phyloP scores from a whole-genome alignment of 495 filamentous ascomycete species.

The Echria macrotheca region DNA sequence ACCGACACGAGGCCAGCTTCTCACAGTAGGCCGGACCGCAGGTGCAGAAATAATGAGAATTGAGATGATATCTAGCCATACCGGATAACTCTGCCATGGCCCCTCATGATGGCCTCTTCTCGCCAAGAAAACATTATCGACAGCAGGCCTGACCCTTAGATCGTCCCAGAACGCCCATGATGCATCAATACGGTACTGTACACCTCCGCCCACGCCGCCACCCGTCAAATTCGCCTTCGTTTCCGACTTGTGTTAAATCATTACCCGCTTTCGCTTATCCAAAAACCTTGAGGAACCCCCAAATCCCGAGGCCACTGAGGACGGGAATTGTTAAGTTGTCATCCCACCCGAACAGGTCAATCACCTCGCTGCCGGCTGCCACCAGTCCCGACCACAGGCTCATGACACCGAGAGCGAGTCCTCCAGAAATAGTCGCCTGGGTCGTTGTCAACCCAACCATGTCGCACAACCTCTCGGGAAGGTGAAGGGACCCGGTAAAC shows the following conservation, averaged over 20 bases:
- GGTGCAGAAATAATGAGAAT: background rate
- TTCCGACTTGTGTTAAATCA: slow-evolving; percentile 1
- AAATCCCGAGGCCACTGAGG: slow-evolving; percentile 82
- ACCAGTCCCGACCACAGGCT: slow-evolving; percentile 82
- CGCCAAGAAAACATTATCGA: too few species aligned
- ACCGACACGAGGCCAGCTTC: background rate
- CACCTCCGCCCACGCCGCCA: too few species aligned
- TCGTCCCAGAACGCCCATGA: slow-evolving; percentile 1
- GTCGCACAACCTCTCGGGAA: slow-evolving; percentile 52
- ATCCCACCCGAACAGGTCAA: slow-evolving; percentile 88
- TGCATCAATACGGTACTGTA: too few species aligned
- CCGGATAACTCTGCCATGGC: background rate
- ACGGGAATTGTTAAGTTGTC: slow-evolving; percentile 97
- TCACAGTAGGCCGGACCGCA: too few species aligned
- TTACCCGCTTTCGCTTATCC: slow-evolving; percentile 39
- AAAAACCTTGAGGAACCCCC: slow-evolving; percentile 91
- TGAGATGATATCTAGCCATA: background rate
- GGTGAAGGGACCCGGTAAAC: slow-evolving; percentile 67
- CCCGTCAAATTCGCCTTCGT: background rate
- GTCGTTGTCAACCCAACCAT: slow-evolving; percentile 43
- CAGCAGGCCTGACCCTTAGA: background rate
- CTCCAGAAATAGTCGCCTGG: slow-evolving; percentile 53
- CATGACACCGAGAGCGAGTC: slow-evolving; percentile 74
- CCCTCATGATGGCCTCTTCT: too few species aligned
- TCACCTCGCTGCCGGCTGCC: slow-evolving; percentile 80